Evolutionary conservation across 495 filamentous ascomycete species (phyloP), one percentile per base, ranked within the genome.

Genomic region (Penicillium simplicissimum): DNA sequence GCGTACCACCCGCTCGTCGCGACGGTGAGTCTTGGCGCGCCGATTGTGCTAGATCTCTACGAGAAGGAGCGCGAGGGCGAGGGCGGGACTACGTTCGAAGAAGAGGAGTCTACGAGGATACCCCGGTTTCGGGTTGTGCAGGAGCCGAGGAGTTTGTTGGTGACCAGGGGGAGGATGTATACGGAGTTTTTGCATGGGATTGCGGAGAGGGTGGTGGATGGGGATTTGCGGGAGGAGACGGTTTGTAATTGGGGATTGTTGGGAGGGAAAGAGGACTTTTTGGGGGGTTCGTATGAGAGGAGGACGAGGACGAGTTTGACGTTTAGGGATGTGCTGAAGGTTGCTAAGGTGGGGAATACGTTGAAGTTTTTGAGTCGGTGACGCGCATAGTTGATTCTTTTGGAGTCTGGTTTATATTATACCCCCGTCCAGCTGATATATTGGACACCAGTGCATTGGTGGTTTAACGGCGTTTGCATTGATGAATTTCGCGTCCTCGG

Each of bases 291-390:
- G 51, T 87, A 83, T 63, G 66, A 82, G 64, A 84, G 95, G 54
- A 73, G 77, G 64, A 90, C 84, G 4, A 84, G 95, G 68, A 85
- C 87, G 28, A 97, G 94, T 73, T 79, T 98, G 63, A 98, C 95
- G 9, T 98, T 92, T 81, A 84, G 96, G 56, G 95, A 98, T 76
- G 96, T 98, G 45, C 76, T 92, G 58, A 94, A 90, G 71, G 92
- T 97, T 48, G 88, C 87, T 5, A 91, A 88, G 56, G 70, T 96
- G 38, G 89, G 89, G 28, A 84, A 80, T 72, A 88, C 84, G 59
- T 72, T 90, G 58, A 87, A 83, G 52, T 78, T 88, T 15, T 71
- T 91, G 58, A 79, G 74, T 55, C 75, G 66, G 73, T 71, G 60
- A 64, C 48, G 55, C 31, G 23, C 36, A 10, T 42, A n/a, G n/a